Base-by-base conservation (phyloP, 306 rosid genomes). In the Mimosa bimucronata region DNA sequence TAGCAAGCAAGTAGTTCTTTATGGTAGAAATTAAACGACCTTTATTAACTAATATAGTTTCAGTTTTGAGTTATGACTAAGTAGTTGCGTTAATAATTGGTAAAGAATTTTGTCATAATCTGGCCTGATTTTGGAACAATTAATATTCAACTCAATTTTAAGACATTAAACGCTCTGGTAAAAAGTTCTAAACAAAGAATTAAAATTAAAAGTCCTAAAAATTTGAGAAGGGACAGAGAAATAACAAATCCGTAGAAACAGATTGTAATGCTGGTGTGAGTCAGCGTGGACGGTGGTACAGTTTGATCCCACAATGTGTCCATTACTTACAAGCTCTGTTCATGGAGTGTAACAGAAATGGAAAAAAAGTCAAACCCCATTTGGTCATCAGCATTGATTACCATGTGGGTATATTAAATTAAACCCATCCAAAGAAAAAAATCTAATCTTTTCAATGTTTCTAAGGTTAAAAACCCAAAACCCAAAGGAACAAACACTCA, bases 391-490 rank as follows among this genome's bases (percentile, higher is more conserved):
- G 19, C 74, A 6, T 41, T 53, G 74, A 66, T 66, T 73, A 48
- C 55, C 77, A 66, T 81, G 77, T 83, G 77, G 86, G 53, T 11
- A 71, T 78, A 41, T 34, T 58, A 58, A 57, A 41, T 41, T 42
- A n/a, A 21, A 41, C 21, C 9, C 13, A 42, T 41, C 37, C 71
- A 44, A 1, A 7, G 19, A 55, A 53, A 55, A n/a, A 53, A 6
- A n/a, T 0, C 4, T 0, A 30, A 11, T 50, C 10, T 50, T 72
- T 46, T 11, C 16, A 42, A 41, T 50, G 53, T 41, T 11, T 41
- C 7, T 14, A 45, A 12, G 7, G 9, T 6, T 16, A 25, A 12
- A 34, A 34, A 34, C 3, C 2, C 38, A 34, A 34, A 3, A 34
- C 38, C 64, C 26, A 31, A 26, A 68, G 38, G 81, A 68, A 53